Evolutionary conservation across 106 monocot genomes (phyloP).

Genomic region (Apostasia shenzhenica): DNA sequence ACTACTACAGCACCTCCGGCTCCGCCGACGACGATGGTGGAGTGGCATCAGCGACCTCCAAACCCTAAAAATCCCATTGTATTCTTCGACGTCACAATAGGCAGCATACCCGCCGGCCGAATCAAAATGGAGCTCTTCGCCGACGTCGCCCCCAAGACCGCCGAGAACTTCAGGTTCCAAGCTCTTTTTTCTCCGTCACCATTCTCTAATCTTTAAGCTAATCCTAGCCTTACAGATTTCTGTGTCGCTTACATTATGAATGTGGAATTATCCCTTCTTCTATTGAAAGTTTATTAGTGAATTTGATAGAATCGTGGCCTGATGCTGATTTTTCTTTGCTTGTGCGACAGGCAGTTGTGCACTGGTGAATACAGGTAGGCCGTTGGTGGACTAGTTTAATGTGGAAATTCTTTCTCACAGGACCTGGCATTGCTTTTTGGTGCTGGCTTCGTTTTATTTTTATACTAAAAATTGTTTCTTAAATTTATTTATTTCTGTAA

Average conservation of each 20-base stretch:
- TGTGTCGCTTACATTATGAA: background rate
- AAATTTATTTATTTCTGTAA: too few relatives aligned
- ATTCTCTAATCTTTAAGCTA: background rate
- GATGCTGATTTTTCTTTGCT: slow-evolving; percentile 16
- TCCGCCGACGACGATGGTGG: slow-evolving; percentile 35
- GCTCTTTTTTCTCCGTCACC: background rate
- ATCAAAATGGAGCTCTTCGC: slow-evolving; percentile 99
- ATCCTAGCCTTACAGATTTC: background rate
- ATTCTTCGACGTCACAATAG: slow-evolving; percentile 98
- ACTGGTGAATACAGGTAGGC: slow-evolving; percentile 89
- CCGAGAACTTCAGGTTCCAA: slow-evolving; percentile 87
- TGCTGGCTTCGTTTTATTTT: too few relatives aligned
- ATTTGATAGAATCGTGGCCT: background rate
- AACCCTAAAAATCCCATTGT: slow-evolving; percentile 97
- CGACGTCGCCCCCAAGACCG: slow-evolving; percentile 82
- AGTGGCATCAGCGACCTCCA: slow-evolving; percentile 82
- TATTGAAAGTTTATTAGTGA: background rate
- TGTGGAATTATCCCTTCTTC: too few relatives aligned
- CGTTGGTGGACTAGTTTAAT: background rate
- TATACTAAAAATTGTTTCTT: too few relatives aligned
- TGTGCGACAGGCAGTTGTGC: slow-evolving; percentile 76
- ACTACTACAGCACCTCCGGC: slow-evolving; percentile 15
- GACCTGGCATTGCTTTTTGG: slow-evolving; percentile 19
- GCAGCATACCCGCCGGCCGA: slow-evolving; percentile 79
- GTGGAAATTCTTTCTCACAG: slow-evolving; percentile 28